Evolutionary conservation across 768 basidiomycete species (phyloP).

Genomic region (Lentinula guzmanii): DNA sequence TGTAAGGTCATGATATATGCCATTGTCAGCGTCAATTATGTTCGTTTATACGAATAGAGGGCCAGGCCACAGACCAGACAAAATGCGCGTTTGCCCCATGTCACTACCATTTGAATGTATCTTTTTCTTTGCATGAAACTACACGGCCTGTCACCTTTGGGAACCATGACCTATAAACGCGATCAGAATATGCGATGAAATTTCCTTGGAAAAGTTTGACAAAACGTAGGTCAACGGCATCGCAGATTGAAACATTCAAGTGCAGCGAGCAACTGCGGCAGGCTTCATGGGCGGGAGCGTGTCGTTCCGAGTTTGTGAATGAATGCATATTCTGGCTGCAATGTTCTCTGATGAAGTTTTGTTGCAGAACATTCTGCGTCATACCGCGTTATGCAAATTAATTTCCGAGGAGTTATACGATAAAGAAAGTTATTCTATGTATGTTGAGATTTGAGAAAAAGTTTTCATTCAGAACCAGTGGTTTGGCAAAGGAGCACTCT

Average conservation of each 20-base stretch:
- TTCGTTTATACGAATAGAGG: too few relatives aligned
- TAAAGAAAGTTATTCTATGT: background rate
- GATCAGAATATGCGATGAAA: background rate
- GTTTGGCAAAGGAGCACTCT: background rate
- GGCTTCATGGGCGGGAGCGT: background rate
- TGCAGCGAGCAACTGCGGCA: background rate
- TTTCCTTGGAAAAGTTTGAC: background rate
- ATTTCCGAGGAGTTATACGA: slow-evolving; percentile 3
- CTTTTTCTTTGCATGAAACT: background rate
- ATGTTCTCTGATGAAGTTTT: background rate
- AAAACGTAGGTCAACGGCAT: background rate
- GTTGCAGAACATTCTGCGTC: background rate
- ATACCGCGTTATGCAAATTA: background rate
- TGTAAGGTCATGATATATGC: background rate
- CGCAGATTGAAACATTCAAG: background rate
- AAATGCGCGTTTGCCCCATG: background rate
- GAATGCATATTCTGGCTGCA: background rate
- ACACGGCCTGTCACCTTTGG: background rate
- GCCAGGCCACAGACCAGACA: background rate
- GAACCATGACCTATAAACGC: background rate
- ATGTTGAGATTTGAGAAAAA: background rate
- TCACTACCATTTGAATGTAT: background rate
- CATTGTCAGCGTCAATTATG: too few relatives aligned
- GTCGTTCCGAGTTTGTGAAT: background rate
- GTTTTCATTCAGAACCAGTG: background rate